phyloP scores from a whole-genome alignment of 2,329 filamentous ascomycete genomes.

The Hypomyces perniciosus region DNA sequence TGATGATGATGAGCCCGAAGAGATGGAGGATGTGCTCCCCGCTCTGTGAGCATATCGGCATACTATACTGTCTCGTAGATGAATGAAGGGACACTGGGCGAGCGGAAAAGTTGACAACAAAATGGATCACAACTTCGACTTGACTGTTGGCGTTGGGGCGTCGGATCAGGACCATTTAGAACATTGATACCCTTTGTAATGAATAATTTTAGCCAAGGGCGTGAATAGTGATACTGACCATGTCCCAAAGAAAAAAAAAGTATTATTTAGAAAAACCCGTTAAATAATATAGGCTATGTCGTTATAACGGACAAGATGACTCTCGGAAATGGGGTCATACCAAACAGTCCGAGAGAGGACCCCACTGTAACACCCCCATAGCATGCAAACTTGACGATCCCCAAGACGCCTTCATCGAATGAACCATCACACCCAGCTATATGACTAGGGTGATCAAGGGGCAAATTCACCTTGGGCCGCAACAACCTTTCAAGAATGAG shows the following conservation, averaged over 20 bases:
- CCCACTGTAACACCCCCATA: no score
- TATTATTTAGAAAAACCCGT: neutral
- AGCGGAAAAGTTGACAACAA: neutral
- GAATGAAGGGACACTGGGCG: neutral
- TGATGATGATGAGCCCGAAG: conserved; percentile 61
- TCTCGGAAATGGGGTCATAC: no score
- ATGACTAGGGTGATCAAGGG: no score
- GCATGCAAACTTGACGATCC: no score
- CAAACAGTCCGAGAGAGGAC: no score
- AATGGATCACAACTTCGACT: neutral
- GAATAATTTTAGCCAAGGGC: conserved; percentile 15
- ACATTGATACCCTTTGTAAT: conserved; percentile 13
- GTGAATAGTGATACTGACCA: conserved; percentile 1
- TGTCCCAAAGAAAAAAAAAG: no score
- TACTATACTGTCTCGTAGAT: neutral
- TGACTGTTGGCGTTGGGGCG: conserved; percentile 4
- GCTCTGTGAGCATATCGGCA: conserved; percentile 8
- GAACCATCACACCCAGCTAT: no score
- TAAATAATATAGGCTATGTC: no score
- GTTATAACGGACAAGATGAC: no score
- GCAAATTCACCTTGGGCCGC: no score
- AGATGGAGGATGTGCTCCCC: conserved; percentile 71
- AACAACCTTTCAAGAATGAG: conserved; percentile 25
- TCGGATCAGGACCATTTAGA: neutral
- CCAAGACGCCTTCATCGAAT: no score